These are phyloP conservation scores for Plasmodium gaboni DNA, from an alignment of 169 alveolate species.

Conservation along the genomic window DNA sequence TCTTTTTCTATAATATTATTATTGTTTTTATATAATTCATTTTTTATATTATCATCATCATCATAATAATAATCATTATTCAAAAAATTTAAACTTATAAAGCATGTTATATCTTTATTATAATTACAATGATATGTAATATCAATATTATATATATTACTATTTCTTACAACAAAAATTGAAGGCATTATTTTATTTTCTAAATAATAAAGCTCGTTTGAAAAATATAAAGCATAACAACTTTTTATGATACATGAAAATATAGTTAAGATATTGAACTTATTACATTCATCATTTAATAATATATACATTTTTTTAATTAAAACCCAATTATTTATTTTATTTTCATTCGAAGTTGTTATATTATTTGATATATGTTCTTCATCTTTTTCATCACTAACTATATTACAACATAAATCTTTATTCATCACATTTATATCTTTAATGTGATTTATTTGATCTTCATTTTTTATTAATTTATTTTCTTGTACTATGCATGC, in stretches of 20 bases:
- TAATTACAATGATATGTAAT: constrained; percentile 15
- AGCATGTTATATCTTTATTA: constrained; percentile 35
- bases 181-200: constrained; percentile 14
- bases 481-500: not conserved
- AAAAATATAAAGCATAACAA: constrained; percentile 11
- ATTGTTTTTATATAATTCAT: not conserved
- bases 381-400: not conserved
- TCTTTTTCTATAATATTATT: not conserved
- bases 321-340: constrained; percentile 31
- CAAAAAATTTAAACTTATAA: constrained; percentile 7
- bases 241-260: constrained; percentile 48
- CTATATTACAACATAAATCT: no score
- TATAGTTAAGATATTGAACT: constrained; percentile 17
- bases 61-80: not conserved
- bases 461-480: not conserved
- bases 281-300: constrained; percentile 33
- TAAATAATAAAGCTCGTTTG: constrained; percentile 35
- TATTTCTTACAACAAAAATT: constrained; percentile 1
- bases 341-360: not conserved
- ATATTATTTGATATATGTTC: not conserved
- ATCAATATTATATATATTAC: constrained; percentile 24
- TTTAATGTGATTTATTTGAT: not conserved
- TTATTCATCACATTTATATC: no score
- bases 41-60: not conserved
- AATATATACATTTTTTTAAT: constrained; percentile 40